Base-by-base conservation (phyloP, 2,329 filamentous ascomycete species). In the Colletotrichum tanaceti region DNA sequence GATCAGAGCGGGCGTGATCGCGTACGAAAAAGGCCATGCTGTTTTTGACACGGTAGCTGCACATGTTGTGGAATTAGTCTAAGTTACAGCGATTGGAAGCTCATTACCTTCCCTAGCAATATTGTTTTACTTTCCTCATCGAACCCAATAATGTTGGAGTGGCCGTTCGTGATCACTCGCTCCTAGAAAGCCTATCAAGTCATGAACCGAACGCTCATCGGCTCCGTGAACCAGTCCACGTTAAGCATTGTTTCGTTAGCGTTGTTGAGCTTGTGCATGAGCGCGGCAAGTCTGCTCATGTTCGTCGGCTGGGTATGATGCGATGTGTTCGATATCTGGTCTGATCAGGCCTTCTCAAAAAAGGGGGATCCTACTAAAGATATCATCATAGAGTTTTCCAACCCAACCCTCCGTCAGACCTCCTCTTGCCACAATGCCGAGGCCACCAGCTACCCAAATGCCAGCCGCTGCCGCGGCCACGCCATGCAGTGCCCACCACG, bases 361-460 rank as follows among this genome's bases (percentile, higher is more conserved):
- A 44, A 68, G 54, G 16, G 74, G 73, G 63, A 77, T 64, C 65
- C 65, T 74, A n/a, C 71, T 73, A 70, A 79, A 94, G 71, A 97
- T 82, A 58, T 89, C 86, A 81, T 98, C 91, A 79, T 95, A 97
- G 58, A 92, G 85, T 73, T 85, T 91, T 2, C 89, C 93, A 63
- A 97, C 85, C 93, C 94, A 98, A 0, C 93, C 93, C 4, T 86
- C 82, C 1, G 88, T 89, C 70, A 83, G 78, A 0, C 93, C 94
- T 1, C 87, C 92, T 70, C 87, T 85, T 3, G 91, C 93, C 10
- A 97, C 89, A 18, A 97, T 84, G 0, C 92, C 93, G 41, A 98
- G 78, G 0, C 92, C 91, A 4, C 94, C 94, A 0, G 90, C 89
- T 59, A 94, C 88, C 94, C 94, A 98, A n/a, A 94, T 63, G 0